Percentiles rank a stretch among this genome's conserved stretches.
Conservation (phyloP, 2,329 filamentous ascomycete species). For the Penicillium sp. region DNA sequence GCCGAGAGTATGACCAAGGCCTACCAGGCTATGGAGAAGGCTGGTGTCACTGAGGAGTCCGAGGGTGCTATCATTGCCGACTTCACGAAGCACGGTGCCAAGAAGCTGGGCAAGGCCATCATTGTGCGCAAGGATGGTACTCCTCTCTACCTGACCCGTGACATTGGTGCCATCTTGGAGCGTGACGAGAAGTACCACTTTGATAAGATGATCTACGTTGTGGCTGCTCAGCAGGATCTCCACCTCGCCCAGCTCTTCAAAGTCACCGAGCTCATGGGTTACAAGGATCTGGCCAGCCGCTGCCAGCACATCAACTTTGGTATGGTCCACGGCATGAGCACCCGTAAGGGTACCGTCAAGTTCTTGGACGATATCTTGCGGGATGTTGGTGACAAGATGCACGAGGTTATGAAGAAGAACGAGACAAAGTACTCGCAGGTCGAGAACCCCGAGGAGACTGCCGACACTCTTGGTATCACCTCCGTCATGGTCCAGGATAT, state of each 20-base stretch:
- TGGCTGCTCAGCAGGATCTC: constrained; percentile 65
- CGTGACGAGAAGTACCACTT: constrained; percentile 64
- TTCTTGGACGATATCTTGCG: constrained; percentile 72
- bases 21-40: constrained; percentile 60
- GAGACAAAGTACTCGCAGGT: constrained; percentile 88
- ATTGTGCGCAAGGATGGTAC: constrained; percentile 69
- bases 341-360: constrained; percentile 70
- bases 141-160: constrained; percentile 68
- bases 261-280: constrained; percentile 63
- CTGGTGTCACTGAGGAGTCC: constrained; percentile 63
- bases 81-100: constrained; percentile 67
- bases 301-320: constrained; percentile 68
- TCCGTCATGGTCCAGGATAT: constrained; percentile 98
- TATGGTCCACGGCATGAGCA: constrained; percentile 67
- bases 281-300: constrained; percentile 60
- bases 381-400: constrained; percentile 91
- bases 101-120: constrained; percentile 68
- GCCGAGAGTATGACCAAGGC: constrained; percentile 64
- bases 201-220: constrained; percentile 70
- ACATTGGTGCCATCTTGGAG: constrained; percentile 67
- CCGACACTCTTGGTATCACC: constrained; percentile 88
- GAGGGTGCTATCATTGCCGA: constrained; percentile 70
- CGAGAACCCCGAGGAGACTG: constrained; percentile 75
- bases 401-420: constrained; percentile 94
- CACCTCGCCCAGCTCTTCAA: constrained; percentile 68